Evolutionary conservation across 805 yeast species (phyloP), one percentile per base, ranked within the genome.

Genomic region (Cyberlindnera misumaiensis): DNA sequence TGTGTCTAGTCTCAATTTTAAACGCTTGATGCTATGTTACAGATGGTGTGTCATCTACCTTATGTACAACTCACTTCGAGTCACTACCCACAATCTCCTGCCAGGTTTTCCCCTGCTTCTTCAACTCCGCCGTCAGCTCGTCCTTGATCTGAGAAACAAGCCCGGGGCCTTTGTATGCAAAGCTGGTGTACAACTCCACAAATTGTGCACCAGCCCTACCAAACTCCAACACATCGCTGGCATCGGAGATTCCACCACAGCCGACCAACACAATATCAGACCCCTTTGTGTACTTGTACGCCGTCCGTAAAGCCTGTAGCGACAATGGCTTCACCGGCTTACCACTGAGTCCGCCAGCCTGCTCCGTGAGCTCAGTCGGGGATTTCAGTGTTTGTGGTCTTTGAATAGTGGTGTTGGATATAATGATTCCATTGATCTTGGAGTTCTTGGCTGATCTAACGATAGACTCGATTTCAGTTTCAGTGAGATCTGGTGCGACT

Each of bases 201-300:
- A 80, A 84, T n/a, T 83, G 72, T 11, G 97, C 97, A 41, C 97
- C 97, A 1, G 96, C 95, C 53, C 76, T 77, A 26, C 93, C 96
- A 60, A 81, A 90, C 48, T 89, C 97, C 35, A 89, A 65, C 0
- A 89, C 97, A 56, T 90, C 97, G 47, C 77, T 70, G 40, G 96
- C 97, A 17, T 69, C 63, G n/a, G 82, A 68, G 49, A 90, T 87
- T 48, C 97, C 97, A 41, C 97, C 97, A 63, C 96, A 88, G 26
- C 97, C 97, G 47, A 90, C 73, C 31, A 90, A 70, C 2, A 88
- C 83, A 46, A 88, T 60, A 38, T 77, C 70, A 1, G 83, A 72
- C 44, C 76, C 85, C 52, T 86, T 86, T 28, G 95, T 75, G 55
- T 83, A 72, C 50, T 83, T 80, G 41, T 93, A 77, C 49, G 90